A percentile compares a stretch with the other conserved stretches of the same genome.
phyloP scores from a whole-genome alignment of 768 basidiomycete species.

The Kwoniella pini region DNA sequence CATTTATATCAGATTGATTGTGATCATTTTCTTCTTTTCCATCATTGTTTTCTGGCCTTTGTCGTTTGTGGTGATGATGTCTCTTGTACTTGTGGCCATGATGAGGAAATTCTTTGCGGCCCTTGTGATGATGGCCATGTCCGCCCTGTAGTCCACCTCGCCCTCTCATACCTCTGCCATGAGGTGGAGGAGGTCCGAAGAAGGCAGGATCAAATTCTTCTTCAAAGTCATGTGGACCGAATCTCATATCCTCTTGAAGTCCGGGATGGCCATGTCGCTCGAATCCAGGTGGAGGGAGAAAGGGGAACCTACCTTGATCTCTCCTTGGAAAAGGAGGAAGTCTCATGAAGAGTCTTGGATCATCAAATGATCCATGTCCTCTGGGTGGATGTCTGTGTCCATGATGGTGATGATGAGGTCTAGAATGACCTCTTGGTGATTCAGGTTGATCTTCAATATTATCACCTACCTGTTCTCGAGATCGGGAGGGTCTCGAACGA shows the following conservation, averaged over 20 bases:
- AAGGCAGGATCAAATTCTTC: not conserved
- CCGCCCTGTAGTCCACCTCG: not conserved
- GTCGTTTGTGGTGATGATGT: not conserved
- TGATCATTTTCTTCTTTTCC: no score
- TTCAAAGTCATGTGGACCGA: not conserved
- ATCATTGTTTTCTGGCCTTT: not conserved
- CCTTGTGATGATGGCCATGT: not conserved
- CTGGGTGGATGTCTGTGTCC: not conserved
- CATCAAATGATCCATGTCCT: not conserved
- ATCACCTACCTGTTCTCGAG: no score
- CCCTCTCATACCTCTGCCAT: not conserved
- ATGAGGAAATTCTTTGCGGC: no score
- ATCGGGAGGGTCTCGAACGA: no score
- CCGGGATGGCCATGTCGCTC: no score
- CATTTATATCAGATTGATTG: no score
- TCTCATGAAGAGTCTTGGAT: not conserved
- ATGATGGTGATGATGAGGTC: not conserved
- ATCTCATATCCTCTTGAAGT: not conserved
- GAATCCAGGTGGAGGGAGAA: no score
- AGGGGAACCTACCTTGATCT: no score
- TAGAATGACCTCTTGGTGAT: not conserved
- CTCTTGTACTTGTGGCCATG: not conserved
- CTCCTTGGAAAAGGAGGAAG: no score
- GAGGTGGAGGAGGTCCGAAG: constrained; percentile 6
- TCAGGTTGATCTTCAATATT: no score